Base-by-base conservation (phyloP, 768 basidiomycete genomes). In the Leccinum disarticulatum region DNA sequence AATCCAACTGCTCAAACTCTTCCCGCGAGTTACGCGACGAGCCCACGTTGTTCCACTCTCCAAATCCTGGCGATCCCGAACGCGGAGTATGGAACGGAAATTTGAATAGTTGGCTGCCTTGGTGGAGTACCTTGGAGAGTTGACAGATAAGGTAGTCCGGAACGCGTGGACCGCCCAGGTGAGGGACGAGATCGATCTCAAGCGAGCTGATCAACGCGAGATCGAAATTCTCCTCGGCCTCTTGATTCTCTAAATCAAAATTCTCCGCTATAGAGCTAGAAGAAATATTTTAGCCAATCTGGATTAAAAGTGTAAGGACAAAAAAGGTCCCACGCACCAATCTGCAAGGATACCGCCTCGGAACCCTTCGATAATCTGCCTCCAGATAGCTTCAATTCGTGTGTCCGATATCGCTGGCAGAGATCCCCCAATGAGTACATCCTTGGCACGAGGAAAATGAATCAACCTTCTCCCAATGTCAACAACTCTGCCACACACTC, bases 201-300 rank as follows among this genome's bases (percentile, higher is more conserved):
- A 96, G 77, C 6, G 90, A 80, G 15, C 83, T 82, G 33, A 96
- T 81, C n/a, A 95, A 80, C 0, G 88, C 79, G 8, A 89, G 81
- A 64, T 95, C 94, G 65, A 95, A 95, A 60, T 87, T 87, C 70
- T 96, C 93, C 66, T 94, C 92, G 0, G 76, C 75, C 61, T 90
- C 86, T 71, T 93, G 90, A 9, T 81, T 79, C 6, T 87, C 83
- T 2, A 89, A 75, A 3, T 83, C 72, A 52, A 87, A 81, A n/a
- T 72, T 65, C 62, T 87, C 83, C 4, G 81, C 80, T 3, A 77
- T 67, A 11, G 88, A 85, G 64, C 90, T 91, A 25, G 4, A 3
- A 6, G 17, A 17, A 19, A 4, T 4, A 25, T 47, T 13, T 41
- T 5, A 3, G 17, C 46, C 52, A 46, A 5, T 15, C n/a, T n/a